phyloP scores from a whole-genome alignment of 352 stramenopile genomes.

The Salisapilia sapeloensis region DNA sequence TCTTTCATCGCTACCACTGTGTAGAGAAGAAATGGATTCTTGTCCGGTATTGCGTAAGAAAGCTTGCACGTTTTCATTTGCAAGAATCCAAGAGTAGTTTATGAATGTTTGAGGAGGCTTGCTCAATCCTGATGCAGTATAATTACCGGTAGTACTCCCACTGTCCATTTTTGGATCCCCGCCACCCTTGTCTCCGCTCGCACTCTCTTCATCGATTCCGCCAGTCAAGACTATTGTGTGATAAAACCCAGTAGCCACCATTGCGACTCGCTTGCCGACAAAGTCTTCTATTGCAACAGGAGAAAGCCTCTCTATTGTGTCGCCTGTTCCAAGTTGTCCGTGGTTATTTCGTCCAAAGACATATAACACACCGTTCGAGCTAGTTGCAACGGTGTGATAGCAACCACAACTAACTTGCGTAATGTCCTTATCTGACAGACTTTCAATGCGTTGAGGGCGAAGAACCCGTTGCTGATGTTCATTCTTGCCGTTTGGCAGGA shows the following conservation, averaged over 20 bases:
- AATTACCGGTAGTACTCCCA: too few species aligned
- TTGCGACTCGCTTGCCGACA: slow-evolving; percentile 71
- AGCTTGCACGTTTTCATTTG: too few species aligned
- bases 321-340: slow-evolving; percentile 83
- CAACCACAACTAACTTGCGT: slow-evolving; percentile 76
- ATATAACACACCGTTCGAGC: slow-evolving; percentile 81
- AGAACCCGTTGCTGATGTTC: slow-evolving; percentile 57
- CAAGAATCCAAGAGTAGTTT: too few species aligned
- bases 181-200: not conserved
- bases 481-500: slow-evolving; percentile 8
- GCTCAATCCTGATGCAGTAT: too few species aligned
- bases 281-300: slow-evolving; percentile 83
- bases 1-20: too few species aligned
- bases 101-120: too few species aligned
- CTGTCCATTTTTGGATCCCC: too few species aligned
- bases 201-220: slow-evolving; percentile 37
- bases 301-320: slow-evolving; percentile 75
- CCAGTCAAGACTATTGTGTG: slow-evolving; percentile 85
- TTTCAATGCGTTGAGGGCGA: slow-evolving; percentile 30
- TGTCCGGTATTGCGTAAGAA: too few species aligned
- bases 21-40: too few species aligned
- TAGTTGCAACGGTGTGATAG: slow-evolving; percentile 83
- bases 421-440: slow-evolving; percentile 75
- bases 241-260: slow-evolving; percentile 86
- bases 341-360: slow-evolving; percentile 92